Evolutionary conservation across 306 rosid genomes (phyloP).

Genomic region (Spatholobus suberectus): DNA sequence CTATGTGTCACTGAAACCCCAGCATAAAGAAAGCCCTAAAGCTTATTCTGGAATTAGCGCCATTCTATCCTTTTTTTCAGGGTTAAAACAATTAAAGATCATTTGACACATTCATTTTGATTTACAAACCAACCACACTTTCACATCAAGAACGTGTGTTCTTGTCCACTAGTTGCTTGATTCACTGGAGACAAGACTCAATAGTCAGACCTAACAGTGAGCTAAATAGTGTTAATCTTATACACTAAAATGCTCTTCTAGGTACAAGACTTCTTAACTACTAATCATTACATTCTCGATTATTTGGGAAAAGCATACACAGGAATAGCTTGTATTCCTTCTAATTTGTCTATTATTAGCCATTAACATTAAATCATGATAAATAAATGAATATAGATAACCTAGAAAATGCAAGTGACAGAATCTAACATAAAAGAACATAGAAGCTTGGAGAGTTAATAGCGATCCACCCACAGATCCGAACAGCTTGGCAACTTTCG

Average conservation of each 20-base stretch:
- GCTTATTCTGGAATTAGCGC: background rate
- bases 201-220: background rate
- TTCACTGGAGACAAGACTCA: slow-evolving; percentile 12
- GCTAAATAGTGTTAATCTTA: background rate
- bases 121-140: background rate
- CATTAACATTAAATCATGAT: background rate
- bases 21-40: background rate
- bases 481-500: background rate
- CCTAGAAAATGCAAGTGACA: background rate
- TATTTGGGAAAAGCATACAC: background rate
- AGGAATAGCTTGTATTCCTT: background rate
- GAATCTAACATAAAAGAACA: background rate
- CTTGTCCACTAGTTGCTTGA: slow-evolving; percentile 4
- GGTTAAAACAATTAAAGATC: background rate
- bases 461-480: background rate
- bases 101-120: background rate
- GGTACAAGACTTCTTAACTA: background rate
- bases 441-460: background rate
- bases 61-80: background rate
- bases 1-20: background rate
- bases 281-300: background rate
- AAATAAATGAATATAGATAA: background rate
- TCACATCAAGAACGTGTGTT: slow-evolving; percentile 8
- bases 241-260: background rate
- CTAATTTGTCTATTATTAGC: background rate